Percentiles rank a stretch among this genome's conserved stretches.
Conservation (phyloP, 768 basidiomycete genomes). For the Hygrophoropsis aurantiaca region DNA sequence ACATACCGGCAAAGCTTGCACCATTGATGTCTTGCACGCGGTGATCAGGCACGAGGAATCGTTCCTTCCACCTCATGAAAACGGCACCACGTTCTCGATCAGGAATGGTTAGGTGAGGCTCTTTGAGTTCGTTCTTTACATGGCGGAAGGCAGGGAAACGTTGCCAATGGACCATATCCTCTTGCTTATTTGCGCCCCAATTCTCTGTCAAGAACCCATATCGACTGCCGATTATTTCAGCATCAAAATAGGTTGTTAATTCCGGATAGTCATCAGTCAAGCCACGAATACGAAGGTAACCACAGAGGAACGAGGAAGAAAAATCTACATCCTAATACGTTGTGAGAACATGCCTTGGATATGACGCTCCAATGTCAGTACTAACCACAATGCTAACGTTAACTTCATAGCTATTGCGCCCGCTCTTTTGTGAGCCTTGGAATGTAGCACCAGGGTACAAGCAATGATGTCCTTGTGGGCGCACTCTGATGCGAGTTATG, state of each 20-base stretch:
- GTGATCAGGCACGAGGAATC: slow-evolving; percentile 94
- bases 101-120: slow-evolving; percentile 74
- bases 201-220: slow-evolving; percentile 90
- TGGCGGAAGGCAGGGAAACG: slow-evolving; percentile 90
- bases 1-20: slow-evolving; percentile 89
- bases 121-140: slow-evolving; percentile 74
- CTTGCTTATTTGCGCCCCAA: slow-evolving; percentile 88
- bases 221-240: slow-evolving; percentile 89
- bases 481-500: slow-evolving; percentile 75
- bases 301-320: slow-evolving; percentile 79
- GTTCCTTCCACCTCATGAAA: slow-evolving; percentile 98
- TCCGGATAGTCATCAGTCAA: slow-evolving; percentile 94
- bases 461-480: slow-evolving; percentile 71
- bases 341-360: not conserved
- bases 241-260: slow-evolving; percentile 95
- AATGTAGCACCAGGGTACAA: slow-evolving; percentile 88
- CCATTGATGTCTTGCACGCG: slow-evolving; percentile 92
- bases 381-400: slow-evolving; percentile 88
- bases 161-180: slow-evolving; percentile 93
- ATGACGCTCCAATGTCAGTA: slow-evolving; percentile 22
- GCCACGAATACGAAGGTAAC: slow-evolving; percentile 90
- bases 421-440: slow-evolving; percentile 90
- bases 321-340: slow-evolving; percentile 81
- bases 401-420: slow-evolving; percentile 92
- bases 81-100: slow-evolving; percentile 78